These are phyloP conservation scores for Leptographium radiaticola DNA, from an alignment of 2,329 filamentous ascomycete genomes.

Conservation along the genomic window DNA sequence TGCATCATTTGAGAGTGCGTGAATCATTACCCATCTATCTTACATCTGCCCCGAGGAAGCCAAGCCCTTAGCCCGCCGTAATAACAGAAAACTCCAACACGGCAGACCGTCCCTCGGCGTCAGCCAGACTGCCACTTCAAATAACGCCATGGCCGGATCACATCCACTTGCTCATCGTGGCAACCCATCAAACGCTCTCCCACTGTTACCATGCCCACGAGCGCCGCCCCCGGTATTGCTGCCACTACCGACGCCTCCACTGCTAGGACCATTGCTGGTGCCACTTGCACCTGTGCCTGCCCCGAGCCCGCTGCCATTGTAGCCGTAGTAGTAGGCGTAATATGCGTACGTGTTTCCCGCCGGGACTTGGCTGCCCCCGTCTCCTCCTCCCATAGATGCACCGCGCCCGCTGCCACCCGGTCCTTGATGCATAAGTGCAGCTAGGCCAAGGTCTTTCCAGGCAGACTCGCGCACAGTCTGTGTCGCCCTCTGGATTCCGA, in stretches of 20 bases:
- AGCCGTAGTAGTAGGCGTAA: slow-evolving; percentile 13
- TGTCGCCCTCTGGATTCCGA: slow-evolving; percentile 72
- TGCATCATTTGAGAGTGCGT: not conserved
- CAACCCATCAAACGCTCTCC: slow-evolving; percentile 4
- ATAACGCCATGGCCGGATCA: not conserved
- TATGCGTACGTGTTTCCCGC: slow-evolving; percentile 20
- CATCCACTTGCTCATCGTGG: not conserved
- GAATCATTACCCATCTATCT: not conserved
- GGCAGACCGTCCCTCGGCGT: not conserved
- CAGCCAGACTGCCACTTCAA: not conserved
- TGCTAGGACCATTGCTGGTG: slow-evolving; percentile 1
- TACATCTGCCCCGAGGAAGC: too few relatives aligned
- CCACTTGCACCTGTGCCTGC: not conserved
- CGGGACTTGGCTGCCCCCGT: slow-evolving; percentile 6
- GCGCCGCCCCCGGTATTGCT: slow-evolving; percentile 7
- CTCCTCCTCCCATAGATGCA: not conserved
- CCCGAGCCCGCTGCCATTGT: slow-evolving; percentile 6
- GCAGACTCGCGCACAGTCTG: slow-evolving; percentile 57
- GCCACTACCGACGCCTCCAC: slow-evolving; percentile 7
- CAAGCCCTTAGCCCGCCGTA: not conserved
- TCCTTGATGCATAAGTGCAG: slow-evolving; percentile 53
- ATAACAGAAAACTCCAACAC: not conserved
- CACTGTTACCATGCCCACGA: not conserved
- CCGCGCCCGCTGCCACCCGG: slow-evolving; percentile 21
- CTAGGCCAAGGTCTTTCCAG: slow-evolving; percentile 70